Percentiles rank a stretch among this genome's conserved stretches.
Conservation (phyloP, 768 basidiomycete species). For the Mycena crocata region DNA sequence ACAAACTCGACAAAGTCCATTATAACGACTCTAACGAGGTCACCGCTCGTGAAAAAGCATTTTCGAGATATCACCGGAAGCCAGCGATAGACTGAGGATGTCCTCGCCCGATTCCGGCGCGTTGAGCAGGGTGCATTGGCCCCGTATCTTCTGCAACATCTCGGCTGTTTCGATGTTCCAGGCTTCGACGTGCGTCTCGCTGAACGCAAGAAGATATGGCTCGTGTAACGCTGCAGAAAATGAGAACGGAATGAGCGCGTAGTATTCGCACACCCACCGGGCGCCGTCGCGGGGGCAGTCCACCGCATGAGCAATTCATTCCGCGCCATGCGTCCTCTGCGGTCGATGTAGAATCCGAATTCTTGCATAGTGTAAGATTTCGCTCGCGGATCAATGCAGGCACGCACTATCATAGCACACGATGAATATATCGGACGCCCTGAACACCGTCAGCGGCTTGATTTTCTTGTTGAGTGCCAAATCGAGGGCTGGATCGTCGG, state of each 20-base stretch:
- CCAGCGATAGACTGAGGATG: not conserved
- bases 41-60: conserved; percentile 3
- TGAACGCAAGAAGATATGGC: conserved; percentile 84
- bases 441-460: conserved; percentile 79
- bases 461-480: conserved; percentile 48
- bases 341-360: conserved; percentile 86
- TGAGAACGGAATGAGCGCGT: not conserved
- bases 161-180: conserved; percentile 76
- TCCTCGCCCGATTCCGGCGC: not conserved
- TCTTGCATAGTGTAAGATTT: conserved; percentile 58
- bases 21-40: not conserved
- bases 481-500: conserved; percentile 73
- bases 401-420: conserved; percentile 81
- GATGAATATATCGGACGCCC: conserved; percentile 80
- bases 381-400: not conserved
- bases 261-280: conserved; percentile 60
- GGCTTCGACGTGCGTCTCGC: conserved; percentile 81
- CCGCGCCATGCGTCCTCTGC: conserved; percentile 75
- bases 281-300: conserved; percentile 77
- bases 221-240: conserved; percentile 70
- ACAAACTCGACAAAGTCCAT: too few relatives aligned
- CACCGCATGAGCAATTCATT: conserved; percentile 79
- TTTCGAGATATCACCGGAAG: conserved; percentile 8
- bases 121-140: conserved; percentile 41
- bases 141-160: conserved; percentile 78